Percentiles rank a stretch among this genome's conserved stretches.
Evolutionary conservation across 345 rosid genomes (phyloP).

Genomic region (Aquilaria yunnanensis): DNA sequence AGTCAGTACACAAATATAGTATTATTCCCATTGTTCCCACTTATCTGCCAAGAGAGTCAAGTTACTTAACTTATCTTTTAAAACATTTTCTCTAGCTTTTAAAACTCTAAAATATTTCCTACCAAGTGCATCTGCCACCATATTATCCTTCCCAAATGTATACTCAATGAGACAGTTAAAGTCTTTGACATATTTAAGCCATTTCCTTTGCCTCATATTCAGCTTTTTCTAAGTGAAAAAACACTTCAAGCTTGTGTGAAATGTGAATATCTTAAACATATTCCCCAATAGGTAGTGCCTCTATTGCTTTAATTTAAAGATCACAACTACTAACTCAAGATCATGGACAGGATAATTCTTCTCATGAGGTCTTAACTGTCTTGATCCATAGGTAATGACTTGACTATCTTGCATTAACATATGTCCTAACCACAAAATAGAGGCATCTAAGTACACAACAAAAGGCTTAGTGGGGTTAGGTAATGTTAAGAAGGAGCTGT

Average conservation of each 20-base stretch:
- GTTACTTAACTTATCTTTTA: not conserved
- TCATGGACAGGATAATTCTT: too few relatives aligned
- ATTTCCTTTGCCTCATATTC: not conserved
- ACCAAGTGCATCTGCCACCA: not conserved
- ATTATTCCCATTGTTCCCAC: not conserved
- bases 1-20: not conserved
- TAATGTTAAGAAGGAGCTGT: not conserved
- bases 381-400: too few relatives aligned
- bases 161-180: not conserved
- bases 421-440: not conserved
- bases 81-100: not conserved
- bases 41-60: not conserved
- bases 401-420: not conserved
- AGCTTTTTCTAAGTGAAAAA: not conserved
- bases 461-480: not conserved
- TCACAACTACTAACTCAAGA: not conserved
- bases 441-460: not conserved
- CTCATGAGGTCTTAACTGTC: too few relatives aligned
- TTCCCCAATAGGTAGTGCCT: not conserved
- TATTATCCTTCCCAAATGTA: not conserved
- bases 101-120: not conserved
- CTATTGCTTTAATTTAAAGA: not conserved
- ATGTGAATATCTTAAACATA: not conserved
- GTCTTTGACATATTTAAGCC: not conserved
- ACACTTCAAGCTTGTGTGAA: not conserved